phyloP scores from a whole-genome alignment of 2,329 filamentous ascomycete genomes.

The Exserohilum turcica region DNA sequence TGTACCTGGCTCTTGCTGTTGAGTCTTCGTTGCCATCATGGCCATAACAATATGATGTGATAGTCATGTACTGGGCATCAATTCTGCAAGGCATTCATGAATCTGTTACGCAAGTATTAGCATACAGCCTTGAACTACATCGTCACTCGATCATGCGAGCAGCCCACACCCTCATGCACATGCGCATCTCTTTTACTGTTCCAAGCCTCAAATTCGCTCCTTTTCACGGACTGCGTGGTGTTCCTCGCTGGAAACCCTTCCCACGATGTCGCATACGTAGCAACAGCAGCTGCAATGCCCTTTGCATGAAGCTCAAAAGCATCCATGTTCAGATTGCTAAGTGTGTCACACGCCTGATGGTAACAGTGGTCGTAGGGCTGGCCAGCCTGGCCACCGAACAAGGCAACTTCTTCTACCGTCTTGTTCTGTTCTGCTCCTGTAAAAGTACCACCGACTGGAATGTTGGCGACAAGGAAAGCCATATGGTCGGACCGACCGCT shows the following conservation, averaged over 20 bases:
- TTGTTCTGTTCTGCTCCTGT: conserved; percentile 49
- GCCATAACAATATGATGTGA: no score
- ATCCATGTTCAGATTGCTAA: conserved; percentile 1
- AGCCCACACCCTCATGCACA: no score
- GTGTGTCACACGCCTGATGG: background rate
- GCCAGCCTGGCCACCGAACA: conserved; percentile 39
- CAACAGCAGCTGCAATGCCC: background rate
- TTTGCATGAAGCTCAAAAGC: background rate
- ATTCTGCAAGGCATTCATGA: no score
- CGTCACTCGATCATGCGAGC: no score
- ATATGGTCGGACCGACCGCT: conserved; percentile 48
- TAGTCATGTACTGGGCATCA: no score
- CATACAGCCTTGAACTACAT: no score
- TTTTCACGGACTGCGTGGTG: background rate
- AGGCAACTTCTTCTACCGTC: conserved; percentile 40
- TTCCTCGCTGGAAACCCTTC: background rate
- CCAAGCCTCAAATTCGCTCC: no score
- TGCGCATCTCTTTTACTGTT: no score
- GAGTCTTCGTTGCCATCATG: no score
- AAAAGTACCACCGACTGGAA: conserved; percentile 45
- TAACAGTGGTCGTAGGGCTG: background rate
- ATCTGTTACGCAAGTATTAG: no score
- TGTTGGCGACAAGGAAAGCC: conserved; percentile 43
- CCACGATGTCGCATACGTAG: background rate
- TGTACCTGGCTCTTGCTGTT: no score